Percentiles rank a stretch among this genome's conserved stretches.
These are phyloP conservation scores for Leucosporidium yakuticum DNA, from an alignment of 768 basidiomycete genomes.

Conservation along the genomic window DNA sequence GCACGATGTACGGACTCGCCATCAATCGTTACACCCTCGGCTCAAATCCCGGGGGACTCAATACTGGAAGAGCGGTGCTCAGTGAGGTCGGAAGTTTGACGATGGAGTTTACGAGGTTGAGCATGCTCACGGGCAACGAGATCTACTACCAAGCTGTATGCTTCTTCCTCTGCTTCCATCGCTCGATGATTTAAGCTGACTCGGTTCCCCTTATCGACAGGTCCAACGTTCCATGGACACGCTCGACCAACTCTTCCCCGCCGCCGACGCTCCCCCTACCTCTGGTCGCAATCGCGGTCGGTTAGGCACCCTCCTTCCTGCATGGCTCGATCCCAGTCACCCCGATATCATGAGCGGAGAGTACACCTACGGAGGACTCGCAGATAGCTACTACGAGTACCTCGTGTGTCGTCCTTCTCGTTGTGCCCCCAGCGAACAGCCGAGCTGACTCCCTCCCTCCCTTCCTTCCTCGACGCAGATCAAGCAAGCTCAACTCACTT, in stretches of 20 bases:
- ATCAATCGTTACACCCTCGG: slow-evolving; percentile 43
- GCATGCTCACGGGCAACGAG: slow-evolving; percentile 44
- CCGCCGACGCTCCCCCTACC: not conserved
- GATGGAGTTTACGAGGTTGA: slow-evolving; percentile 46
- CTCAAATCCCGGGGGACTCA: slow-evolving; percentile 31
- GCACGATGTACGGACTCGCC: slow-evolving; percentile 43
- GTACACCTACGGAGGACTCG: slow-evolving; percentile 44
- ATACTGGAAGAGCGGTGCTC: slow-evolving; percentile 35
- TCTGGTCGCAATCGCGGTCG: slow-evolving; percentile 5
- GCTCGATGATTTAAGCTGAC: not conserved
- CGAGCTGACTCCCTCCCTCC: not conserved
- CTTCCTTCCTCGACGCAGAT: slow-evolving; percentile 33
- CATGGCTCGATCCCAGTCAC: slow-evolving; percentile 8
- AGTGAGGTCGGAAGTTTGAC: slow-evolving; percentile 46
- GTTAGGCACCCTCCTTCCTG: slow-evolving; percentile 24
- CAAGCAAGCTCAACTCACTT: slow-evolving; percentile 46
- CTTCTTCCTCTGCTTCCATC: not conserved
- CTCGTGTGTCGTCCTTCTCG: slow-evolving; percentile 8
- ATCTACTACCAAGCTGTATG: slow-evolving; percentile 43
- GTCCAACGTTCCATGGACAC: slow-evolving; percentile 45
- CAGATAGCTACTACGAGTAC: slow-evolving; percentile 38
- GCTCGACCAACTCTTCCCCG: slow-evolving; percentile 33
- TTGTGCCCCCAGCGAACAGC: not conserved
- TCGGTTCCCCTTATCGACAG: slow-evolving; percentile 4
- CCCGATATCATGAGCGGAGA: slow-evolving; percentile 36